Evolutionary conservation across 2,329 filamentous ascomycete genomes (phyloP), one percentile per base, ranked within the genome.

Genomic region (Botrytis deweyae): DNA sequence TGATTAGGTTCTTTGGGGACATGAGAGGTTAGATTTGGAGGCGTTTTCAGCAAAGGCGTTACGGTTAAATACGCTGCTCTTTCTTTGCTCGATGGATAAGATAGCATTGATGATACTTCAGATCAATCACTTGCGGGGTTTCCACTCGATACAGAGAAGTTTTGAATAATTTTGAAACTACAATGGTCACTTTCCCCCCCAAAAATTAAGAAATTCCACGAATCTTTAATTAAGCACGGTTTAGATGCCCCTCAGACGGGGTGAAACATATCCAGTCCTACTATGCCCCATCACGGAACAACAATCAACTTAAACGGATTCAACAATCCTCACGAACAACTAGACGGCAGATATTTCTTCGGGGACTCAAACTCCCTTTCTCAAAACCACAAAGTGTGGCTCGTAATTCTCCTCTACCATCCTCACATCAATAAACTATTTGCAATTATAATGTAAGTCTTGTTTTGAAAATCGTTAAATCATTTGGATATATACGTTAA

Each of bases 401-500:
- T 9, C 1, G 14, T 9, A 8, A 9, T 0, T 29, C 18, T 14
- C 52, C 9, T 16, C n/a, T 55, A 20, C 16, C 14, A 6, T 1
- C 42, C 36, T 20, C 22, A 55, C 38, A 18, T 9, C 6, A 36
- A 55, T 40, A 29, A 0, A n/a, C 22, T 29, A 1, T 8, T 29
- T 40, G 3, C 36, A 55, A 16, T 1, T 52, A 3, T 67, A n/a
- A 25, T 36, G 25, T 25, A 44, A 66, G 12, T 8, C 6, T 18
- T 3, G n/a, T 36, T 36, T 7, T 18, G 16, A 18, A 52, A 36
- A 42, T 33, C 29, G 36, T 7, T 8, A 68, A 42, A 58, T 52
- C n/a, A 55, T 29, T 49, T 49, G 46, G 65, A 67, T 68, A 58
- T 68, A 68, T 67, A 40, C 66, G 49, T 58, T 42, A 40, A 52